Evolutionary conservation across 306 rosid genomes (phyloP), one percentile per base, ranked within the genome.

Genomic region (Citrullus mucosospermus): DNA sequence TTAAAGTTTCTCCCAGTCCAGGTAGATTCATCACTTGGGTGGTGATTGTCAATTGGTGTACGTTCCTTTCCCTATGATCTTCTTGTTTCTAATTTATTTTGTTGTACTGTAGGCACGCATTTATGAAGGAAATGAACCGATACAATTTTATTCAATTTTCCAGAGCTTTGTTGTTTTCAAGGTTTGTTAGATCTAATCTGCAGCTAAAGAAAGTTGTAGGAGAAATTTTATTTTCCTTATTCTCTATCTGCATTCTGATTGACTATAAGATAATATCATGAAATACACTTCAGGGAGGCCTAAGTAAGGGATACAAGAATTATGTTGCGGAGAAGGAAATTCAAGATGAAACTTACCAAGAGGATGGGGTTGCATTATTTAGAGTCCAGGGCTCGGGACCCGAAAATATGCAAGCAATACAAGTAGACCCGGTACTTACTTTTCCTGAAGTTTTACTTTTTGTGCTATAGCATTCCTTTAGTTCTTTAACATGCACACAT

Each of bases 401-500:
- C 18, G 98, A 96, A 17, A 96, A 89, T 85, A 96, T 96, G 99
- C 99, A 96, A 87, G 98, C 99, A 72, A 93, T 93, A 84, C 99
- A 96, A 93, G 93, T 93, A 51, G 94, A 93, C 43, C 60, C 96
- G 3, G 99, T 96, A 80, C 44, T 92, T 66, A 73, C 38, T 70
- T 76, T 30, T 77, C 80, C 53, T 57, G 55, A 36, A 76, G 71
- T 69, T 56, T 14, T 30, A 36, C 61, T 76, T 62, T 62, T 0
- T 66, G 72, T 78, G 39, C 38, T 22, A 44, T 68, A 43, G 18
- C 13, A 39, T 43, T 65, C 48, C 17, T 34, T 22, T 51, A 46
- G 61, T 7, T 28, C 38, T 34, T 39, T 20, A 30, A 3, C 18
- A 61, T 18, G 51, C 28, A 13, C 18, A 8, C 55, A 55, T 11